These are phyloP conservation scores for Candida nemodendra DNA, from an alignment of 805 yeast species.

Conservation along the genomic window DNA sequence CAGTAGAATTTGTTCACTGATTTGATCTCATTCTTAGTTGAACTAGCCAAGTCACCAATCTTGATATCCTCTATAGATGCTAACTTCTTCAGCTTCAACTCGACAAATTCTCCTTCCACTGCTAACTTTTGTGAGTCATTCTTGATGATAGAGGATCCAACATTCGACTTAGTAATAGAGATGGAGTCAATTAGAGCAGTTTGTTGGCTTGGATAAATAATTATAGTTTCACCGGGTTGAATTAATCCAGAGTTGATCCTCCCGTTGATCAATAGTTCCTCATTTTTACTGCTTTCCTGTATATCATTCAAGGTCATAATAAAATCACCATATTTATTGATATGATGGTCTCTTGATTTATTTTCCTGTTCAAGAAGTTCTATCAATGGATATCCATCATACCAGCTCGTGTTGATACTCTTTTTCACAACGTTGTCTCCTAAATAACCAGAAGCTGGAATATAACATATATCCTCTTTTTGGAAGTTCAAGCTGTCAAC, in stretches of 20 bases:
- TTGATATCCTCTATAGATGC: conserved; percentile 44
- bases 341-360: conserved; percentile 12
- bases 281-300: conserved; percentile 43
- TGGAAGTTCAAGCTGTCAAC: conserved; percentile 51
- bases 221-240: conserved; percentile 67
- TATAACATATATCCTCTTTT: conserved; percentile 40
- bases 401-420: conserved; percentile 30
- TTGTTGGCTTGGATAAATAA: conserved; percentile 52
- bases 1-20: conserved; percentile 52
- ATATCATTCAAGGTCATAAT: conserved; percentile 65
- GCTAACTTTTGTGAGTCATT: conserved; percentile 35
- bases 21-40: conserved; percentile 29
- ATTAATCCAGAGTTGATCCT: conserved; percentile 65
- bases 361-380: conserved; percentile 39
- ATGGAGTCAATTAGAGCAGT: conserved; percentile 41
- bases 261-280: conserved; percentile 58
- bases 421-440: conserved; percentile 64
- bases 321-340: conserved; percentile 40
- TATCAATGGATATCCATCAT: conserved; percentile 47
- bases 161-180: conserved; percentile 25
- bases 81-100: conserved; percentile 39
- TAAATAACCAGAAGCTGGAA: conserved; percentile 68
- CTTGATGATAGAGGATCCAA: conserved; percentile 22
- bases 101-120: conserved; percentile 54
- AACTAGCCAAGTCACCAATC: conserved; percentile 65